These are phyloP conservation scores for Triadica sebifera DNA, from an alignment of 345 rosid genomes.

Conservation along the genomic window DNA sequence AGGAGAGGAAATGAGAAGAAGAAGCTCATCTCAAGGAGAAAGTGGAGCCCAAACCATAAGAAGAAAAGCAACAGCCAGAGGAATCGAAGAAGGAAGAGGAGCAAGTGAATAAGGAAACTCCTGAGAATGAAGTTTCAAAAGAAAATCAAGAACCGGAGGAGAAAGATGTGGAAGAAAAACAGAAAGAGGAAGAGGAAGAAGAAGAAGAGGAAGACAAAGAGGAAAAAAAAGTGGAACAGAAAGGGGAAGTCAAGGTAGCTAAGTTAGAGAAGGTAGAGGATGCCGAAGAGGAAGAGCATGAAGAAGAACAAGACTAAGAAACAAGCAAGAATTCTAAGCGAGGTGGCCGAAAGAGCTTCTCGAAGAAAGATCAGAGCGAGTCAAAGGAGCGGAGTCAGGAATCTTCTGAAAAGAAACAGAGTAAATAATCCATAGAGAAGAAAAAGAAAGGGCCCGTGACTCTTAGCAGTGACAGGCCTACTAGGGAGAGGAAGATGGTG, in stretches of 20 bases:
- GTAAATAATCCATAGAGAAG: conserved; percentile 22
- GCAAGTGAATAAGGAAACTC: background rate
- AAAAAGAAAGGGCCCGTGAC: conserved; percentile 40
- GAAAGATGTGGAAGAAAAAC: background rate
- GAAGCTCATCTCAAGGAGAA: conserved; percentile 31
- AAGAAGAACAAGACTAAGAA: conserved; percentile 7
- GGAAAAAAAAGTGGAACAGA: background rate
- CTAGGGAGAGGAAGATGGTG: conserved; percentile 84
- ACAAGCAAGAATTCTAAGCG: conserved; percentile 16
- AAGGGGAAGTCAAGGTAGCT: background rate
- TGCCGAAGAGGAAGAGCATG: conserved; percentile 8
- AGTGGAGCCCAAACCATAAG: conserved; percentile 20
- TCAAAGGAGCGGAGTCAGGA: background rate
- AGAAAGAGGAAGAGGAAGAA: conserved; percentile 1
- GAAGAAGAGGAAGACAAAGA: background rate
- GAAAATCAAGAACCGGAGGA: conserved; percentile 11
- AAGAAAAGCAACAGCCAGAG: conserved; percentile 13
- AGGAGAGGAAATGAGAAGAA: conserved; percentile 45
- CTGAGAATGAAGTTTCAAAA: conserved; percentile 12
- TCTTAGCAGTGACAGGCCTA: conserved; percentile 67
- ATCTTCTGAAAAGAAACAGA: conserved; percentile 18
- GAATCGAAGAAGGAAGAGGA: conserved; percentile 22
- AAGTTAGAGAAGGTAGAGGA: conserved; percentile 6
- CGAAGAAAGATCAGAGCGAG: conserved; percentile 26
- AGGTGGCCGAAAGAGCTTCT: conserved; percentile 25